Evolutionary conservation across 176 grass and related monocot species (phyloP).

Genomic region (Oryza longistaminata): DNA sequence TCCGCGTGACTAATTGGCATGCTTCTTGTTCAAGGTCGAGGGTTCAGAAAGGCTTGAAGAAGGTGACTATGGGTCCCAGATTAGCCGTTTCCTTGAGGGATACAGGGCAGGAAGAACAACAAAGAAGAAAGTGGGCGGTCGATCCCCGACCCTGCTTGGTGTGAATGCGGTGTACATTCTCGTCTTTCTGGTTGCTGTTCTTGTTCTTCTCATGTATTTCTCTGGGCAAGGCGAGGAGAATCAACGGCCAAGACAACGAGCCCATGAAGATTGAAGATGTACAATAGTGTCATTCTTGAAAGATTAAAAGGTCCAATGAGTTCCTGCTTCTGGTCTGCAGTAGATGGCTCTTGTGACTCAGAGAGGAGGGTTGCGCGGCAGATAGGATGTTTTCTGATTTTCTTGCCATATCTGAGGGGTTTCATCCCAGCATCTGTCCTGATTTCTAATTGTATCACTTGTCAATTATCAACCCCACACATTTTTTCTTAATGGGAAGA

Average conservation of each 20-base stretch:
- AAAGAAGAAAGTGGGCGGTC: conserved; percentile 51
- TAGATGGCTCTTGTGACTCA: background rate
- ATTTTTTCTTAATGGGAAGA: background rate
- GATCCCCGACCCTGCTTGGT: conserved; percentile 43
- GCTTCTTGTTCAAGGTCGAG: conserved; percentile 60
- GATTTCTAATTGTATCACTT: background rate
- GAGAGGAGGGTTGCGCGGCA: too few species aligned
- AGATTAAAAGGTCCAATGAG: background rate
- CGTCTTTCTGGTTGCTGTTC: conserved; percentile 44
- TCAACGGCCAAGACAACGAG: conserved; percentile 36
- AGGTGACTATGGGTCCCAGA: conserved; percentile 69
- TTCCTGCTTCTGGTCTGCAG: background rate
- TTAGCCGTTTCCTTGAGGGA: conserved; percentile 73
- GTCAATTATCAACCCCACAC: too few species aligned
- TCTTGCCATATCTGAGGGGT: background rate
- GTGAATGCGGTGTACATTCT: conserved; percentile 59
- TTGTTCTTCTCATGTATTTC: conserved; percentile 59
- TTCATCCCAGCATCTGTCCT: too few species aligned
- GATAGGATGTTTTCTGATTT: conserved; percentile 9
- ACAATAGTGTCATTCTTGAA: too few species aligned
- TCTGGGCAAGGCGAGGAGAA: conserved; percentile 53
- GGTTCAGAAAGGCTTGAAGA: conserved; percentile 64
- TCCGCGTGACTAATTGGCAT: background rate
- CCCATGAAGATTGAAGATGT: conserved; percentile 43
- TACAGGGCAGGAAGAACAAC: conserved; percentile 73